These are phyloP conservation scores for Cucurbita maxima DNA, from an alignment of 306 rosid genomes.

Conservation along the genomic window DNA sequence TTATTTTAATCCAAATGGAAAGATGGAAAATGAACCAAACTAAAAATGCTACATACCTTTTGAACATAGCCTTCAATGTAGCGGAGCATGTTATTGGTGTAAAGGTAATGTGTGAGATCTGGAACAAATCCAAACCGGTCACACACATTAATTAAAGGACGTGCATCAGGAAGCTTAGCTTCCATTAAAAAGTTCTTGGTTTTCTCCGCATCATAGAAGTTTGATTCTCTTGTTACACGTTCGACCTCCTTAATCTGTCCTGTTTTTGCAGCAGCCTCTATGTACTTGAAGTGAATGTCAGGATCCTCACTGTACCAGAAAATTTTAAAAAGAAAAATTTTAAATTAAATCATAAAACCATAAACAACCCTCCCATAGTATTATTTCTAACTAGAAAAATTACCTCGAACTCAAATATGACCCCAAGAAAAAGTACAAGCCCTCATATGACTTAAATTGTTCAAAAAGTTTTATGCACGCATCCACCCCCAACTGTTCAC, in stretches of 20 bases:
- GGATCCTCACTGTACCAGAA: conserved; percentile 91
- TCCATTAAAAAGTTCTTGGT: conserved; percentile 95
- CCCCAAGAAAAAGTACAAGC: conserved; percentile 90
- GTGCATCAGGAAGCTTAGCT: conserved; percentile 97
- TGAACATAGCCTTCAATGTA: conserved; percentile 98
- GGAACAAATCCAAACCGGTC: conserved; percentile 99
- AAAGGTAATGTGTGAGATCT: conserved; percentile 90
- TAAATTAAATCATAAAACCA: not conserved
- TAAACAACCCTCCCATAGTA: conserved; percentile 1
- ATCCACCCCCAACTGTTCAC: conserved; percentile 91
- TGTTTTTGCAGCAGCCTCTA: conserved; percentile 96
- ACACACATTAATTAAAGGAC: conserved; percentile 93
- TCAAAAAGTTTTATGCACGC: conserved; percentile 90
- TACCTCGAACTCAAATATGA: conserved; percentile 98
- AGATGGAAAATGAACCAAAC: not conserved
- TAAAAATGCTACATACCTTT: conserved; percentile 43
- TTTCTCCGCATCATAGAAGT: conserved; percentile 90
- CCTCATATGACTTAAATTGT: conserved; percentile 96
- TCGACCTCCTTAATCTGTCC: conserved; percentile 99
- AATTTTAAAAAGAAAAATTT: not conserved
- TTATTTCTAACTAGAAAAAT: not conserved
- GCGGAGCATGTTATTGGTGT: conserved; percentile 95
- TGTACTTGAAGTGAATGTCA: conserved; percentile 97
- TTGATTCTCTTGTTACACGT: conserved; percentile 97
- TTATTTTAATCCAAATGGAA: not conserved